Conservation (phyloP, 2,329 filamentous ascomycete genomes). For the Penicillium sp. region DNA sequence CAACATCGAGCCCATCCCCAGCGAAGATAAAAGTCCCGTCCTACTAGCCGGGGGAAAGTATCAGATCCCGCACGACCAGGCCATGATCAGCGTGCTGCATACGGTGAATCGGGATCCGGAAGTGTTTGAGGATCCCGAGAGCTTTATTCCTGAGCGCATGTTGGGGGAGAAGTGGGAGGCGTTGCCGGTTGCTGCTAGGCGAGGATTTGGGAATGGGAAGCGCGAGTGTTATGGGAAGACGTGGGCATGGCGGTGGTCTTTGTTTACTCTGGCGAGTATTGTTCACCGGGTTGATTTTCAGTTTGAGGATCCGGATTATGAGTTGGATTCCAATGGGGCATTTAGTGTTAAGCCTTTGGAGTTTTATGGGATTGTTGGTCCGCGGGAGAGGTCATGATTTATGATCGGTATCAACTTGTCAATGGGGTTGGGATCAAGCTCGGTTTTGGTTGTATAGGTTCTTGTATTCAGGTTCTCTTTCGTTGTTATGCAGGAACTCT, state of each 20-base stretch:
- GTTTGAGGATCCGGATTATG: slow-evolving; percentile 58
- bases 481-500: too few relatives aligned
- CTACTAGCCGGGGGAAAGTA: slow-evolving; percentile 65
- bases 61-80: slow-evolving; percentile 56
- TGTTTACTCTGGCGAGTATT: slow-evolving; percentile 64
- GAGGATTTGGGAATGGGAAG: slow-evolving; percentile 72
- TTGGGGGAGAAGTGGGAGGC: slow-evolving; percentile 69
- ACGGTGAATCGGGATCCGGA: slow-evolving; percentile 64
- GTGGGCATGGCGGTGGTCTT: slow-evolving; percentile 74
- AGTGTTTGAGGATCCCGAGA: slow-evolving; percentile 65
- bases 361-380: slow-evolving; percentile 36
- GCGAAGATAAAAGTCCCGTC: slow-evolving; percentile 45
- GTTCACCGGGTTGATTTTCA: slow-evolving; percentile 71
- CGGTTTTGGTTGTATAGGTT: too few relatives aligned
- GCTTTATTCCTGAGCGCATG: slow-evolving; percentile 74
- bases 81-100: slow-evolving; percentile 55
- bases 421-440: too few relatives aligned
- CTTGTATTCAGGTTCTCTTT: too few relatives aligned
- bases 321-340: slow-evolving; percentile 50
- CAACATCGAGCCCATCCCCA: slow-evolving; percentile 57
- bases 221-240: slow-evolving; percentile 71
- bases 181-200: slow-evolving; percentile 66
- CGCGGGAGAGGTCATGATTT: slow-evolving; percentile 16
- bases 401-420: too few relatives aligned
- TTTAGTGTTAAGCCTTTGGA: slow-evolving; percentile 57